phyloP scores from a whole-genome alignment of 129 eudicot genomes.

The Lonicera japonica region DNA sequence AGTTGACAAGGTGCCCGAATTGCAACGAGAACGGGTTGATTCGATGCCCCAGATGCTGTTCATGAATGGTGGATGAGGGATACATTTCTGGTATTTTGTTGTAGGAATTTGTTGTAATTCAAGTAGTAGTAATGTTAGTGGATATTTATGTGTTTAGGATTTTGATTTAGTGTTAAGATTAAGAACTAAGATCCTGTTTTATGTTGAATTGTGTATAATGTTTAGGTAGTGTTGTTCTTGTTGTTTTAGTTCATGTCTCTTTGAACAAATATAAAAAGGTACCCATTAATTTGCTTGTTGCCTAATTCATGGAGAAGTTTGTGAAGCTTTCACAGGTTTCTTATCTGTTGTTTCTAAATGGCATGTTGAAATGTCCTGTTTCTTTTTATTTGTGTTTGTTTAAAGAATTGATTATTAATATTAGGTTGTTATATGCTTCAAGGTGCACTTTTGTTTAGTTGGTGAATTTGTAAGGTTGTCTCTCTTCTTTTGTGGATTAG shows the following conservation, averaged over 20 bases:
- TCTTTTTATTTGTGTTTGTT: neutral
- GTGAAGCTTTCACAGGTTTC: neutral
- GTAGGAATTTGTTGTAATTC: conserved; percentile 11
- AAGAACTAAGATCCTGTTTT: neutral
- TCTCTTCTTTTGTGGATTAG: neutral
- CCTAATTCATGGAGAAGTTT: neutral
- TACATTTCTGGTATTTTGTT: conserved; percentile 4
- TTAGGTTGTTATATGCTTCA: too few relatives aligned
- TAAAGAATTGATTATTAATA: neutral
- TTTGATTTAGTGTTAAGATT: neutral
- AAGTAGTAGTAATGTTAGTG: conserved; percentile 1
- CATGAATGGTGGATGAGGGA: conserved; percentile 28
- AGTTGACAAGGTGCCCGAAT: conserved; percentile 47
- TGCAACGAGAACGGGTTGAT: conserved; percentile 95
- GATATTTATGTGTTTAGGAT: conserved; percentile 11
- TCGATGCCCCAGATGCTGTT: conserved; percentile 68
- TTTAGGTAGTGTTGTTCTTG: conserved; percentile 6
- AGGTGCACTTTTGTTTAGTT: neutral
- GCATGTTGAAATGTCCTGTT: neutral
- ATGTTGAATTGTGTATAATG: conserved; percentile 15
- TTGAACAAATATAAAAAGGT: conserved; percentile 22
- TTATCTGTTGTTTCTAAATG: neutral
- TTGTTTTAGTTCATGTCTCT: conserved; percentile 17
- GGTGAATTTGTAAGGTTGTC: neutral
- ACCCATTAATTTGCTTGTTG: neutral